Conservation (phyloP, 1,284 basidiomycete species). For the Volvariella surrecta region DNA sequence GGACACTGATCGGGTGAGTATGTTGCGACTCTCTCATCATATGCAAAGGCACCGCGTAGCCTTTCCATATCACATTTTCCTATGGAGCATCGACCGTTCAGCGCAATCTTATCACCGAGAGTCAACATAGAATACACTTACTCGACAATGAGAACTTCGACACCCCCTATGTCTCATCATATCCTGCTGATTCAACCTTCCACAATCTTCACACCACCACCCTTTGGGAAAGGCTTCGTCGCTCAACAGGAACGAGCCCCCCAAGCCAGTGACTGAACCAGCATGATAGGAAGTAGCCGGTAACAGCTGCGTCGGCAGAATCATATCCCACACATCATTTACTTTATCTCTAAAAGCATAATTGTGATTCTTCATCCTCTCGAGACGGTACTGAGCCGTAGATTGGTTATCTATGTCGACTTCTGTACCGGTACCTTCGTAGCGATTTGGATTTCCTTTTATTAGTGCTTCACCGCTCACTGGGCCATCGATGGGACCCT, state of each 20-base stretch:
- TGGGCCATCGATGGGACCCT: too few species aligned
- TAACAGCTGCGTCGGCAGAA: conserved; percentile 5
- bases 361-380: background rate
- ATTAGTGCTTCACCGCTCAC: too few species aligned
- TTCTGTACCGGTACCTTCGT: too few species aligned
- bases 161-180: conserved; percentile 31
- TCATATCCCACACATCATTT: conserved; percentile 3
- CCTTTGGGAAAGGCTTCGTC: conserved; percentile 25
- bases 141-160: conserved; percentile 24
- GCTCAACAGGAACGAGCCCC: conserved; percentile 14
- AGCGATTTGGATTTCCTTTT: too few species aligned
- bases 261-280: conserved; percentile 10
- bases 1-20: conserved; percentile 19
- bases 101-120: too few species aligned
- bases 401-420: too few species aligned
- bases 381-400: background rate
- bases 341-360: conserved; percentile 3
- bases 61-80: conserved; percentile 8
- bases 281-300: conserved; percentile 10
- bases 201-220: conserved; percentile 32
- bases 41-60: conserved; percentile 18
- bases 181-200: conserved; percentile 31
- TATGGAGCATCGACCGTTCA: too few species aligned
- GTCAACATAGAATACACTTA: conserved; percentile 10
- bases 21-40: conserved; percentile 26